These are phyloP conservation scores for Auriscalpium microsporum DNA, from an alignment of 768 basidiomycete species.

Conservation along the genomic window DNA sequence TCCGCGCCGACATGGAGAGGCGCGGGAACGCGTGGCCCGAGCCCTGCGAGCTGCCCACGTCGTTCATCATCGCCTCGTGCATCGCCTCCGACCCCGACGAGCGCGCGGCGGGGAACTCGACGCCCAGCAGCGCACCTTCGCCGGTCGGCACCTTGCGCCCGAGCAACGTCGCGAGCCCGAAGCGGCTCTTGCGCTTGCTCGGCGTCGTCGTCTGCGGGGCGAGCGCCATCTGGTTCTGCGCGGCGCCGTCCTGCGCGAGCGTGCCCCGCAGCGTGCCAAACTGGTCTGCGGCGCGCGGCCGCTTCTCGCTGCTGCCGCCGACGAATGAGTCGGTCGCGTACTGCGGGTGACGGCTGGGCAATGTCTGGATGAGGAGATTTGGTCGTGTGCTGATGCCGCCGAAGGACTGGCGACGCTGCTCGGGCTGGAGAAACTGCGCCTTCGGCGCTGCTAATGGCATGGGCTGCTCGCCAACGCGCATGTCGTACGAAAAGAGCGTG, in stretches of 20 bases:
- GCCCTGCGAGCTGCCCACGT: slow-evolving; percentile 40
- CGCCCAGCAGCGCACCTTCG: slow-evolving; percentile 2
- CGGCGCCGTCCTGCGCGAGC: slow-evolving; percentile 27
- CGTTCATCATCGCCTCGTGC: slow-evolving; percentile 39
- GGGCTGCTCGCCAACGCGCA: slow-evolving; percentile 35
- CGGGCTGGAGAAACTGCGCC: slow-evolving; percentile 50
- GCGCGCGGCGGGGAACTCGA: slow-evolving; percentile 19
- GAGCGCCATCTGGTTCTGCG: background rate
- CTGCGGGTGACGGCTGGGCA: slow-evolving; percentile 22
- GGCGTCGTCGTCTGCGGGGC: slow-evolving; percentile 18
- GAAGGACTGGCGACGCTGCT: slow-evolving; percentile 69
- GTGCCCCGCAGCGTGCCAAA: slow-evolving; percentile 64
- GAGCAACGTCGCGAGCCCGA: slow-evolving; percentile 59
- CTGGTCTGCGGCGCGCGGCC: slow-evolving; percentile 43
- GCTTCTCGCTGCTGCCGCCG: slow-evolving; percentile 20
- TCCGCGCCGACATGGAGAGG: slow-evolving; percentile 54
- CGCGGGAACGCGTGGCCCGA: slow-evolving; percentile 33
- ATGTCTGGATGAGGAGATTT: slow-evolving; percentile 41
- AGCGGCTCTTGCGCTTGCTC: slow-evolving; percentile 63
- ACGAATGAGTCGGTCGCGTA: background rate
- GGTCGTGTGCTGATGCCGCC: slow-evolving; percentile 56
- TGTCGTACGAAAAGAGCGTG: slow-evolving; percentile 57
- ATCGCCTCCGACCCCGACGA: slow-evolving; percentile 25
- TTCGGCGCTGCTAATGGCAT: slow-evolving; percentile 51
- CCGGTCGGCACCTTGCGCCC: slow-evolving; percentile 39